Percentiles rank a stretch among this genome's conserved stretches.
Conservation (phyloP, 1,284 basidiomycete species). For the Uromyces viciae-fabae region DNA sequence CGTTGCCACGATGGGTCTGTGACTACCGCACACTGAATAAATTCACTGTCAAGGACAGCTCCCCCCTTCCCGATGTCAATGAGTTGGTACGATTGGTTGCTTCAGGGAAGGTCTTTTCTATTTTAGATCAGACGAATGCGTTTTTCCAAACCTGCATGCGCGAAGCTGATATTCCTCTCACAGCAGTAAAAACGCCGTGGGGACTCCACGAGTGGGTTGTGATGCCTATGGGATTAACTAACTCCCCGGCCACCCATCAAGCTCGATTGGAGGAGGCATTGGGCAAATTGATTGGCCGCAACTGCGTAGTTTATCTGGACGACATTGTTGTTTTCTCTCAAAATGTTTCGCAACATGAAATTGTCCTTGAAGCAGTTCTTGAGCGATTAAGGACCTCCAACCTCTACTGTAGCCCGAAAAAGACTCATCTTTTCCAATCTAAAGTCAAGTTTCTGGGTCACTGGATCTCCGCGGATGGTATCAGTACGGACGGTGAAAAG, state of each 20-base stretch:
- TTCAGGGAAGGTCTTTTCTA: background rate
- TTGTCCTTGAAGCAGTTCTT: background rate
- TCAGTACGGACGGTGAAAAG: background rate
- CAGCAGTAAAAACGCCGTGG: conserved; percentile 56
- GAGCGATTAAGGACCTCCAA: background rate
- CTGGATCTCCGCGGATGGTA: conserved; percentile 4
- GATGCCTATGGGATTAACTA: conserved; percentile 57
- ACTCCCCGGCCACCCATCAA: conserved; percentile 55
- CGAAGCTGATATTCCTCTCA: conserved; percentile 55
- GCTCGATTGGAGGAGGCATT: conserved; percentile 44
- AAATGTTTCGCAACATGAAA: background rate
- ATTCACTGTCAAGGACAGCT: background rate
- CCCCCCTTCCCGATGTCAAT: background rate
- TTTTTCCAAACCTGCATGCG: conserved; percentile 58
- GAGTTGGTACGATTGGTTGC: background rate
- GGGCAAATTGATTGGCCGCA: background rate
- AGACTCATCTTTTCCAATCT: background rate
- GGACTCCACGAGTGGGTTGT: conserved; percentile 58
- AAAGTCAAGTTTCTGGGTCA: conserved; percentile 13
- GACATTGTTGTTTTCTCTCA: conserved; percentile 18
- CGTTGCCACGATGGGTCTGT: background rate
- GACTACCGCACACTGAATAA: background rate
- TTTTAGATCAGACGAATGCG: conserved; percentile 53
- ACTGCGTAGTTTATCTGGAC: background rate
- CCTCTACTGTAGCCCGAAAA: background rate